Conservation (phyloP, 371 early-diverging fungal genomes). For the Apophysomyces elegans region DNA sequence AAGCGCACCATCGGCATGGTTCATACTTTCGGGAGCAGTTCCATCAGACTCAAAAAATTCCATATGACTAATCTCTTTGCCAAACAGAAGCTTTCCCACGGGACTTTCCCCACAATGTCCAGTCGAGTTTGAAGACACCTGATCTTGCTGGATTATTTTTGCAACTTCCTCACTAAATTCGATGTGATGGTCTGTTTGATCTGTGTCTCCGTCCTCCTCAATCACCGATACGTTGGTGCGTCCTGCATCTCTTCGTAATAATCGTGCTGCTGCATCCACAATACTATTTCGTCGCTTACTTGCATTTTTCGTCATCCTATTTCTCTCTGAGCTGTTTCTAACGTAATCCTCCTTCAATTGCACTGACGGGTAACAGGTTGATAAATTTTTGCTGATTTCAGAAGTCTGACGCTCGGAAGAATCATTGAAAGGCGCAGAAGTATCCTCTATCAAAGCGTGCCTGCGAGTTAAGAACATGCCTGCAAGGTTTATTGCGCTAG, state of each 20-base stretch:
- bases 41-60: conserved; percentile 29
- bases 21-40: not conserved
- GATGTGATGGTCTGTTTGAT: not conserved
- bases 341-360: conserved; percentile 20
- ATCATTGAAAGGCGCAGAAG: not conserved
- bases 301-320: not conserved
- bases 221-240: conserved; percentile 12
- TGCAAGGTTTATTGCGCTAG: conserved; percentile 31
- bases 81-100: conserved; percentile 16
- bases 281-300: conserved; percentile 28
- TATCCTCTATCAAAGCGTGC: not conserved
- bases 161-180: conserved; percentile 24
- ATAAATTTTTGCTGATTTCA: conserved; percentile 19
- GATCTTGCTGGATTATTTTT: conserved; percentile 17
- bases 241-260: conserved; percentile 19
- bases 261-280: conserved; percentile 28
- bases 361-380: conserved; percentile 24
- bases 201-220: conserved; percentile 14
- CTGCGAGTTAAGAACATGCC: conserved; percentile 19
- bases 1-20: not conserved
- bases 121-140: not conserved
- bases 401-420: not conserved
- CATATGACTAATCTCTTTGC: conserved; percentile 23
- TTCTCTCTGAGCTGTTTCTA: not conserved
- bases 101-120: not conserved